These are phyloP conservation scores for Aspergillus tubingensis DNA, from an alignment of 2,329 filamentous ascomycete genomes.

Conservation along the genomic window DNA sequence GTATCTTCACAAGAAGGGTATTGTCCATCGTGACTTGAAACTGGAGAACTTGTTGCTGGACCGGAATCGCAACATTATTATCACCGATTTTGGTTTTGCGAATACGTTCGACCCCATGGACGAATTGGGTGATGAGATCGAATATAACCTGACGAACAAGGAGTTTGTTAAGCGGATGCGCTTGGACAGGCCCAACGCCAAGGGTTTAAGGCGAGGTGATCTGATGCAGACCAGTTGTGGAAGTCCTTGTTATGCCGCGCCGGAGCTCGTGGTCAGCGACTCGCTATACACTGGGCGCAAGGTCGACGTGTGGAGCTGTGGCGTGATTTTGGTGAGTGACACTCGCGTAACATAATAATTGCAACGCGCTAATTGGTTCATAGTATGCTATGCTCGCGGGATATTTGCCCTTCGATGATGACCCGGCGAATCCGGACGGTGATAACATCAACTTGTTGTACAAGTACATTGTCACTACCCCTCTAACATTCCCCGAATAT, in stretches of 20 bases:
- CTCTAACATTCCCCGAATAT: constrained; percentile 96
- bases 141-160: constrained; percentile 80
- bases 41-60: constrained; percentile 93
- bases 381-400: constrained; percentile 99
- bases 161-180: constrained; percentile 84
- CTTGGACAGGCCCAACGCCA: constrained; percentile 75
- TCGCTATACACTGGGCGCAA: constrained; percentile 96
- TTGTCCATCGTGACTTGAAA: constrained; percentile 95
- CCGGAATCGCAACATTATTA: constrained; percentile 97
- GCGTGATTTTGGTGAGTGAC: constrained; percentile 85
- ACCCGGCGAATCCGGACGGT: constrained; percentile 95
- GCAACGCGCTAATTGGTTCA: neutral
- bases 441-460: constrained; percentile 99
- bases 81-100: constrained; percentile 98
- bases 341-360: neutral
- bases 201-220: constrained; percentile 81
- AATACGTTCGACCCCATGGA: constrained; percentile 93
- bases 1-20: constrained; percentile 97
- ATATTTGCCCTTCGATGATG: constrained; percentile 96
- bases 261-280: constrained; percentile 95
- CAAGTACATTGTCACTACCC: constrained; percentile 98
- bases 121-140: constrained; percentile 85
- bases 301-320: constrained; percentile 98
- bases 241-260: constrained; percentile 95
- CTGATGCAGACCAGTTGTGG: constrained; percentile 99